Conservation (phyloP, 371 early-diverging fungal species). For the Mucor irregularis region DNA sequence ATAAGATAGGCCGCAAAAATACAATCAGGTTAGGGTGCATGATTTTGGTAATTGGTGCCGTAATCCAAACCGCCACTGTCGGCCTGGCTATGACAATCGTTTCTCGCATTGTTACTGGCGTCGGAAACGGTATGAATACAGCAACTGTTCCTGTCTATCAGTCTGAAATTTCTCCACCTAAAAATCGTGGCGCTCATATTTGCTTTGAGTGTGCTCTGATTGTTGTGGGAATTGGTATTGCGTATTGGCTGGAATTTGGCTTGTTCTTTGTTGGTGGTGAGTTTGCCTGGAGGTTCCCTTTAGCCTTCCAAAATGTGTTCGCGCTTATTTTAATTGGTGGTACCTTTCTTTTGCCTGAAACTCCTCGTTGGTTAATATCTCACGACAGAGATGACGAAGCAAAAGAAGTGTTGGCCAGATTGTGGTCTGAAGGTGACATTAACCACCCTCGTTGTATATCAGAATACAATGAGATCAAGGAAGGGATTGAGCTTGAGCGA, state of each 20-base stretch:
- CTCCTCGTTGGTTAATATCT: slow-evolving; percentile 60
- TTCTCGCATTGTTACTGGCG: slow-evolving; percentile 55
- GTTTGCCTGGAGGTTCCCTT: slow-evolving; percentile 54
- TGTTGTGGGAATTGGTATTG: slow-evolving; percentile 36
- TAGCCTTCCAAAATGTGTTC: slow-evolving; percentile 52
- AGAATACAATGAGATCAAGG: slow-evolving; percentile 43
- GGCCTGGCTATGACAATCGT: slow-evolving; percentile 40
- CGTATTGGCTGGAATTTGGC: slow-evolving; percentile 52
- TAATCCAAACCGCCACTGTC: slow-evolving; percentile 40
- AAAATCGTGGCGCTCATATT: slow-evolving; percentile 39
- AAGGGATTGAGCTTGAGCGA: slow-evolving; percentile 41
- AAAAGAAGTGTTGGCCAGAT: slow-evolving; percentile 41
- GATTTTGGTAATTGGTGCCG: slow-evolving; percentile 37
- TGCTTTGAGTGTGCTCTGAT: slow-evolving; percentile 38
- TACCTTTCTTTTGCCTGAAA: slow-evolving; percentile 51
- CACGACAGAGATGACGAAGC: slow-evolving; percentile 39
- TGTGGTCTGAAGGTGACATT: slow-evolving; percentile 34
- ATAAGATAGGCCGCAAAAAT: slow-evolving; percentile 30
- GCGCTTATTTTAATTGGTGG: slow-evolving; percentile 46
- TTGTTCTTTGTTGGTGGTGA: slow-evolving; percentile 35
- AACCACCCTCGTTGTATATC: slow-evolving; percentile 32
- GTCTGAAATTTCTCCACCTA: slow-evolving; percentile 52
- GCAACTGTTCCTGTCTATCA: slow-evolving; percentile 55
- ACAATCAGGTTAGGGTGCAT: slow-evolving; percentile 35
- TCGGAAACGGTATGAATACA: slow-evolving; percentile 56